A percentile compares a stretch with the other conserved stretches of the same genome.
These are phyloP conservation scores for Lithohypha guttulata DNA, from an alignment of 2,329 filamentous ascomycete species.

Conservation along the genomic window DNA sequence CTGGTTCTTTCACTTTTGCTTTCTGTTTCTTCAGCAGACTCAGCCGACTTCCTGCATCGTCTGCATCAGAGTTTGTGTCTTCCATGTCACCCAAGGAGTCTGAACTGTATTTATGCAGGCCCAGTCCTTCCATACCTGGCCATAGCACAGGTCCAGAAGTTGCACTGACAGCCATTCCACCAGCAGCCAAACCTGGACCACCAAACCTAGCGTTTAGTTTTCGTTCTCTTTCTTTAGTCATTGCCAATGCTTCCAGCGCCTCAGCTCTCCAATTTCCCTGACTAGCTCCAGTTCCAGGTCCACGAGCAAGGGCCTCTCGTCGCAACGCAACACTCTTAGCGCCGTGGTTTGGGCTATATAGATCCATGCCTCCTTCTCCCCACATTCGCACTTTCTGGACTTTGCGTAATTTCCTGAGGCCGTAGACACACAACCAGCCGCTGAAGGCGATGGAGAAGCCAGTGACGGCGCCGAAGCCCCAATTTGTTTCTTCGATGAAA, in stretches of 20 bases:
- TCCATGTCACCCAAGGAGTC: background rate
- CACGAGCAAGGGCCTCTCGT: conserved; percentile 1
- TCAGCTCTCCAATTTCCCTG: conserved; percentile 35
- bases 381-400: conserved; percentile 87
- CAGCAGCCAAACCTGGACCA: background rate
- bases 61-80: conserved; percentile 8
- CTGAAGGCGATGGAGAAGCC: conserved; percentile 60
- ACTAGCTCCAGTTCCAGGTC: conserved; percentile 19
- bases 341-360: conserved; percentile 1
- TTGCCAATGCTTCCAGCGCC: conserved; percentile 31
- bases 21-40: no score
- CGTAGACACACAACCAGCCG: conserved; percentile 69
- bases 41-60: no score
- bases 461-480: conserved; percentile 72
- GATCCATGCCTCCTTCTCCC: conserved; percentile 39
- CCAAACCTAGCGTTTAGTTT: background rate
- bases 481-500: conserved; percentile 87
- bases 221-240: conserved; percentile 24
- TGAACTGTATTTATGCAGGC: conserved; percentile 16
- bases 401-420: conserved; percentile 69
- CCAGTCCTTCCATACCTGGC: conserved; percentile 23
- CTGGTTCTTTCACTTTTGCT: conserved; percentile 2
- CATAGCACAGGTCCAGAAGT: conserved; percentile 18
- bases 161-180: background rate
- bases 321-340: conserved; percentile 9